Percentiles rank a stretch among this genome's conserved stretches.
phyloP scores from a whole-genome alignment of 108 stramenopile species.

The Chaetoceros muelleri region DNA sequence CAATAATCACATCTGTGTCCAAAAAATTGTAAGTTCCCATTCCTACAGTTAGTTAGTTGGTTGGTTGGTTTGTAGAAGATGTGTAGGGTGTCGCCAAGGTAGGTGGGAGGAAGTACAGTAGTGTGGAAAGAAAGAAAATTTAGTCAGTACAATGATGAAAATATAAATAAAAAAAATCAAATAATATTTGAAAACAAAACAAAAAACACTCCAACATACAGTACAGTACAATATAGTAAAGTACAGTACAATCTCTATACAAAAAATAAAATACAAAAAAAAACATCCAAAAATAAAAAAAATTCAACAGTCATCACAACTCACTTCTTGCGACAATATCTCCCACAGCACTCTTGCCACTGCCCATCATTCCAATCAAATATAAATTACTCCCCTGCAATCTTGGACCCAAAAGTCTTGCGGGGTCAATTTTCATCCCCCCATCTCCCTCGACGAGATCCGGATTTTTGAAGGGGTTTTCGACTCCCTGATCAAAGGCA shows the following conservation, averaged over 20 bases:
- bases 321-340: constrained; percentile 58
- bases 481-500: constrained; percentile 58
- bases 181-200: too few species aligned
- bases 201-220: neutral
- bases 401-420: constrained; percentile 62
- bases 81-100: neutral
- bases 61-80: too few species aligned
- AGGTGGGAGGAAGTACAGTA: neutral
- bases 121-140: neutral
- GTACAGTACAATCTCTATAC: neutral
- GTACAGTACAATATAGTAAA: too few species aligned
- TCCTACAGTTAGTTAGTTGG: constrained; percentile 14
- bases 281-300: constrained; percentile 1
- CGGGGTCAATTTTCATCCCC: constrained; percentile 57
- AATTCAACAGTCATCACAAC: constrained; percentile 3
- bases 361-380: constrained; percentile 95
- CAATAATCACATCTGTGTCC: constrained; percentile 85
- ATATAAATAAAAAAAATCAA: neutral
- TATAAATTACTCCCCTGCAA: constrained; percentile 80
- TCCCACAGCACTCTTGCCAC: constrained; percentile 80
- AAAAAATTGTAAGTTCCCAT: constrained; percentile 89
- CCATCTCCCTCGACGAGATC: constrained; percentile 17
- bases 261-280: neutral
- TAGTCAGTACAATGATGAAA: neutral
- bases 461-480: constrained; percentile 82